Conservation (phyloP, 257 asterid genomes). For the Scutellaria barbata region DNA sequence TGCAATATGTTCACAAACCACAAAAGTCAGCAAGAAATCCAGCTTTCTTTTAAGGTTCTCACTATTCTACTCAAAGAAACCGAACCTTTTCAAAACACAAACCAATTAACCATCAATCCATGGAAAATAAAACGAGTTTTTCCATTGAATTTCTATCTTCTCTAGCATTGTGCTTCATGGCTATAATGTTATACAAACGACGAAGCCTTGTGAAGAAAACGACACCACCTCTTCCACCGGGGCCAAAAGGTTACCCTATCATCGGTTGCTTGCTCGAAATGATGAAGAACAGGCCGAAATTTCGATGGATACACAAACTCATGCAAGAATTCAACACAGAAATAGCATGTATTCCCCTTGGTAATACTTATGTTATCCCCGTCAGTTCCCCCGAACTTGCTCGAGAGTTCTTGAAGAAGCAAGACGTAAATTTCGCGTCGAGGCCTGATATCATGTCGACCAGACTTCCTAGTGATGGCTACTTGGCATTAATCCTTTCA, state of each 20-base stretch:
- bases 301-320: slow-evolving; percentile 42
- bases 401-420: slow-evolving; percentile 37
- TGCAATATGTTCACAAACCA: too few relatives aligned
- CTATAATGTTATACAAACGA: not conserved
- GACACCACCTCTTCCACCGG: slow-evolving; percentile 34
- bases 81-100: too few relatives aligned
- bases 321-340: slow-evolving; percentile 38
- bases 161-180: not conserved
- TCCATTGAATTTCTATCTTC: not conserved
- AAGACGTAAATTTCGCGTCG: slow-evolving; percentile 33
- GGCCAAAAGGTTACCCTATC: slow-evolving; percentile 32
- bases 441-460: slow-evolving; percentile 41
- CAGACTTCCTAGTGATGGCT: slow-evolving; percentile 22
- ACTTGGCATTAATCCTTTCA: not conserved
- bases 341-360: slow-evolving; percentile 41
- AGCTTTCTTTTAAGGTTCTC: too few relatives aligned
- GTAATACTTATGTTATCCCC: slow-evolving; percentile 32
- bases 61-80: too few relatives aligned
- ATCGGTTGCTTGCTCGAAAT: slow-evolving; percentile 36
- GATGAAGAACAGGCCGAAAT: slow-evolving; percentile 28
- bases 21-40: too few relatives aligned
- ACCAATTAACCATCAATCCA: not conserved
- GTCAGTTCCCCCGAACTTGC: slow-evolving; percentile 43
- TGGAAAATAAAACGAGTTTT: not conserved
- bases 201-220: not conserved